phyloP scores from a whole-genome alignment of 768 basidiomycete species.

The Calocybe indica region DNA sequence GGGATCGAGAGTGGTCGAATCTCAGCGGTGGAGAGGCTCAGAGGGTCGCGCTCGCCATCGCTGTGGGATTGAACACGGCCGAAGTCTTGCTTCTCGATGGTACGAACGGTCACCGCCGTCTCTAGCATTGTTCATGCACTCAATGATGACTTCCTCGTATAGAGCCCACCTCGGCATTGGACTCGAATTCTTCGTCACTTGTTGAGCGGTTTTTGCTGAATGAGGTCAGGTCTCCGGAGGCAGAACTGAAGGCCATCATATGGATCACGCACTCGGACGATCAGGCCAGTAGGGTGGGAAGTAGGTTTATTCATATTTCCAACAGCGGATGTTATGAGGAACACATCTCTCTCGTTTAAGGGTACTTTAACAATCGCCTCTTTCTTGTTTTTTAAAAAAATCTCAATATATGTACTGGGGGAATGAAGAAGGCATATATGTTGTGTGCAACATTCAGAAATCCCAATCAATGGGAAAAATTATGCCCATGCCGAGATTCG shows the following conservation, averaged over 20 bases:
- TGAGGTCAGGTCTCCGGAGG: slow-evolving; percentile 41
- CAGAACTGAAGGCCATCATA: slow-evolving; percentile 61
- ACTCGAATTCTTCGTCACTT: slow-evolving; percentile 53
- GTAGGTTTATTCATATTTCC: slow-evolving; percentile 50
- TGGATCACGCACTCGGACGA: slow-evolving; percentile 90
- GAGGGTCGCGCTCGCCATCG: slow-evolving; percentile 73
- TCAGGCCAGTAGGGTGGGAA: slow-evolving; percentile 72
- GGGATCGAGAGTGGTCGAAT: slow-evolving; percentile 75
- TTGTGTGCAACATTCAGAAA: background rate
- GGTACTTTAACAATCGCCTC: too few relatives aligned
- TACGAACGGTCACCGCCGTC: slow-evolving; percentile 23
- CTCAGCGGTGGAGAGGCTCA: slow-evolving; percentile 87
- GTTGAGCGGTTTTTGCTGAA: slow-evolving; percentile 61
- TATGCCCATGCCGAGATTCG: slow-evolving; percentile 49
- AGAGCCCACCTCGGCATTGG: slow-evolving; percentile 92
- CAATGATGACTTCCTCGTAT: background rate
- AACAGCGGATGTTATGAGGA: slow-evolving; percentile 15
- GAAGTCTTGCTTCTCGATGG: slow-evolving; percentile 81
- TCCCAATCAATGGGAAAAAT: slow-evolving; percentile 10
- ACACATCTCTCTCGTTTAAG: too few relatives aligned
- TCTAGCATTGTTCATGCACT: background rate
- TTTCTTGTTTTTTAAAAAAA: too few relatives aligned
- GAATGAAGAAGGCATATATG: background rate
- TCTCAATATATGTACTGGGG: too few relatives aligned
- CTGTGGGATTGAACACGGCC: slow-evolving; percentile 65